A percentile compares a stretch with the other conserved stretches of the same genome.
Conservation (phyloP, 805 yeast species). For the Candida sonorensis region DNA sequence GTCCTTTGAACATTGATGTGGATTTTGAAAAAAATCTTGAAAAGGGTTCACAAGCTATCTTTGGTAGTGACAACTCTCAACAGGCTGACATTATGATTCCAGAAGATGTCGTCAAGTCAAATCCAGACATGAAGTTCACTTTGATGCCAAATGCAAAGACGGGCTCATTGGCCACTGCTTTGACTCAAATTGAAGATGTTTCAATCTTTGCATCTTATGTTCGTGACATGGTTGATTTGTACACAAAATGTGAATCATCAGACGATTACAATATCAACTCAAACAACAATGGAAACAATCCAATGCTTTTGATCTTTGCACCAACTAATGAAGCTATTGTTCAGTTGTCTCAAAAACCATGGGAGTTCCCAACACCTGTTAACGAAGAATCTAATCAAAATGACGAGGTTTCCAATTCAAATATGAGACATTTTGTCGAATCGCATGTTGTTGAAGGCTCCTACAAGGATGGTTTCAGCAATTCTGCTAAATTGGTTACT, state of each 20-base stretch:
- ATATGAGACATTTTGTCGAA: constrained; percentile 51
- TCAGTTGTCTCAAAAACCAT: constrained; percentile 53
- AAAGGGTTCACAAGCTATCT: not conserved
- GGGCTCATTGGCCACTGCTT: constrained; percentile 30
- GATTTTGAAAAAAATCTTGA: not conserved
- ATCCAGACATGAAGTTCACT: constrained; percentile 12
- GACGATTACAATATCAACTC: constrained; percentile 14
- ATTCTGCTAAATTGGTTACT: constrained; percentile 19
- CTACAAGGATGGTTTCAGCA: constrained; percentile 14
- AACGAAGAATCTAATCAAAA: constrained; percentile 34
- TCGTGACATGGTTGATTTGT: constrained; percentile 52
- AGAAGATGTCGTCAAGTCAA: constrained; percentile 2
- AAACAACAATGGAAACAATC: constrained; percentile 18
- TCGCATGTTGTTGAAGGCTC: constrained; percentile 48
- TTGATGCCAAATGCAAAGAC: constrained; percentile 20
- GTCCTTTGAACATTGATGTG: not conserved
- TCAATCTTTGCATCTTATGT: constrained; percentile 63
- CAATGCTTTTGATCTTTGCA: constrained; percentile 51
- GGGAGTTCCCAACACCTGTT: constrained; percentile 66
- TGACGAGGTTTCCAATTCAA: constrained; percentile 43
- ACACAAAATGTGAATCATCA: constrained; percentile 36
- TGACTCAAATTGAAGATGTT: constrained; percentile 35
- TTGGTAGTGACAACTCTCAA: not conserved
- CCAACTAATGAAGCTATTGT: constrained; percentile 62
- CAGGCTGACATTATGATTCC: not conserved